These are phyloP conservation scores for Penicillium sp. DNA, from an alignment of 2,329 filamentous ascomycete genomes.

Conservation along the genomic window DNA sequence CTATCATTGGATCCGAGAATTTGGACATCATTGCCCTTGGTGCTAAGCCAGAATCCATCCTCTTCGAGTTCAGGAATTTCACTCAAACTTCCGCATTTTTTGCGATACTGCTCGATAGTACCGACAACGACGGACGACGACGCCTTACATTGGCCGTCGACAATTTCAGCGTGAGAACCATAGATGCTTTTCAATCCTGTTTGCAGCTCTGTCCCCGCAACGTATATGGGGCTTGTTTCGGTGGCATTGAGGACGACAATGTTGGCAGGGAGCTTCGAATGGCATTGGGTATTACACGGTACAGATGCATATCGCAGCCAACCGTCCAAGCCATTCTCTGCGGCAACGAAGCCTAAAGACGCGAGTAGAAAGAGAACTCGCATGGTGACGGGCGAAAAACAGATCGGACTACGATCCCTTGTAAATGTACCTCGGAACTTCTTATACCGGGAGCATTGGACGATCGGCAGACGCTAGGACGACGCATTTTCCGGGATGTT, in stretches of 20 bases:
- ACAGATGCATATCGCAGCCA: constrained; percentile 66
- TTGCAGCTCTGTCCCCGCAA: constrained; percentile 59
- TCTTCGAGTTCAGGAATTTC: constrained; percentile 29
- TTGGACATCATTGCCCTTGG: constrained; percentile 46
- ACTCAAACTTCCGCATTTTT: constrained; percentile 17
- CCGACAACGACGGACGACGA: constrained; percentile 29
- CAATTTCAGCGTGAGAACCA: constrained; percentile 45
- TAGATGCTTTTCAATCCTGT: constrained; percentile 59
- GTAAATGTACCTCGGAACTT: background rate
- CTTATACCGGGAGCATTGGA: constrained; percentile 8
- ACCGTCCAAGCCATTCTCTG: constrained; percentile 60
- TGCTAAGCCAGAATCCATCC: constrained; percentile 60
- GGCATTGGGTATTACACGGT: constrained; percentile 38
- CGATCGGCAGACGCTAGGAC: background rate
- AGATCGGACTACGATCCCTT: background rate
- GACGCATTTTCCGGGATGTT: constrained; percentile 5
- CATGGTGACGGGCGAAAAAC: constrained; percentile 2
- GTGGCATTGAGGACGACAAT: constrained; percentile 58
- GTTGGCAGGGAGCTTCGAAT: constrained; percentile 45
- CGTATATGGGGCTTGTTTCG: constrained; percentile 56
- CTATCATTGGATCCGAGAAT: constrained; percentile 61
- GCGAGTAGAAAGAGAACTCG: constrained; percentile 8
- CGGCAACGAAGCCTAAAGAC: constrained; percentile 29
- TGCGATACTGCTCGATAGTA: constrained; percentile 32
- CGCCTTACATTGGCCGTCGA: constrained; percentile 21